phyloP scores from a whole-genome alignment of 495 filamentous ascomycete genomes.

The Neohortaea acidophila region DNA sequence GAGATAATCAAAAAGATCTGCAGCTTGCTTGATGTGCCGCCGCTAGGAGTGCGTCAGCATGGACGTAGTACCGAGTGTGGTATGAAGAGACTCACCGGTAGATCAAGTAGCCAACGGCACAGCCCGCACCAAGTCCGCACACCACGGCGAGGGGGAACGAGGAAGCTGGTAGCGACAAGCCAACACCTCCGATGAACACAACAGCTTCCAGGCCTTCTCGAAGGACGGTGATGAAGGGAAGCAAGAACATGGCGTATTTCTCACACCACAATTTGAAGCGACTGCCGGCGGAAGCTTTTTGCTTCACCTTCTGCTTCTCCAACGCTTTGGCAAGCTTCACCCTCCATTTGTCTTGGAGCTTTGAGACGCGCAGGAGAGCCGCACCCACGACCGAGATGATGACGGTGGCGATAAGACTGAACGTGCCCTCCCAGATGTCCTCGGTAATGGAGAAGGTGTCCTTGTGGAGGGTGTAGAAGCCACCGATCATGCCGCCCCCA shows the following conservation, averaged over 20 bases:
- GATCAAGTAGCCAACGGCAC: conserved; percentile 49
- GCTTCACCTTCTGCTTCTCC: conserved; percentile 34
- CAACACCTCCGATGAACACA: conserved; percentile 68
- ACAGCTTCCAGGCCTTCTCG: conserved; percentile 71
- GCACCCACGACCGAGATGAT: conserved; percentile 70
- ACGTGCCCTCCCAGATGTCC: conserved; percentile 64
- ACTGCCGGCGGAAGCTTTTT: conserved; percentile 18
- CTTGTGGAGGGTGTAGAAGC: conserved; percentile 57
- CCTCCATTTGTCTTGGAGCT: conserved; percentile 75
- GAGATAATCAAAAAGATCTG: conserved; percentile 69
- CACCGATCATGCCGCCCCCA: conserved; percentile 59
- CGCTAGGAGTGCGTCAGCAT: conserved; percentile 26
- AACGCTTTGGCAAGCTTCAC: conserved; percentile 56
- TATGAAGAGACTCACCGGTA: conserved; percentile 47
- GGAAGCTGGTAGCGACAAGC: conserved; percentile 54
- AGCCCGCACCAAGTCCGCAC: conserved; percentile 48
- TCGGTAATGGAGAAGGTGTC: conserved; percentile 52
- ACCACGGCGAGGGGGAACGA: conserved; percentile 63
- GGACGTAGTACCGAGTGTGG: neutral
- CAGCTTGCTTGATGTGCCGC: conserved; percentile 47
- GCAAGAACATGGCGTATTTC: conserved; percentile 67
- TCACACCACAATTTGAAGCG: conserved; percentile 49
- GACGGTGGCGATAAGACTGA: conserved; percentile 51
- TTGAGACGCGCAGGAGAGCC: conserved; percentile 64
- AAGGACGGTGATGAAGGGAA: conserved; percentile 73